Conservation (phyloP, 2,329 filamentous ascomycete species). For the Colletotrichum phormii region DNA sequence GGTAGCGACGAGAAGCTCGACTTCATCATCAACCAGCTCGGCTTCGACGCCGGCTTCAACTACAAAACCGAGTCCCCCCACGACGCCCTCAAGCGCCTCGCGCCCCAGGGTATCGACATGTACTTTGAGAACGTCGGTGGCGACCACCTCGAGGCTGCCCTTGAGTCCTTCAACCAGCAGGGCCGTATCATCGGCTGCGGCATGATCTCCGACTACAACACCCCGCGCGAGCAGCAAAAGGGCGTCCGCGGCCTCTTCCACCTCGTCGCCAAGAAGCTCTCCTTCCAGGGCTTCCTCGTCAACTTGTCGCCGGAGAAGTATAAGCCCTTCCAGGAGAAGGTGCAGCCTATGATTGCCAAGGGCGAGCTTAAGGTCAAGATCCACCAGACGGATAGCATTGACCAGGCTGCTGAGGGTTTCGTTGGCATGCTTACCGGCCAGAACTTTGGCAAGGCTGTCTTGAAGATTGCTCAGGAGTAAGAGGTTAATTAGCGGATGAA, state of each 20-base stretch:
- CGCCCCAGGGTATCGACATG: constrained; percentile 81
- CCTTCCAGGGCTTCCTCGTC: constrained; percentile 83
- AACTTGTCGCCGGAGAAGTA: constrained; percentile 75
- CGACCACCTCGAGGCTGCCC: constrained; percentile 61
- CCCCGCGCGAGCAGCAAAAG: constrained; percentile 63
- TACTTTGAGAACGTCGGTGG: constrained; percentile 68
- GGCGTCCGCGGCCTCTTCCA: constrained; percentile 74
- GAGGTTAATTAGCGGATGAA: neutral
- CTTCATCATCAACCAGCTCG: constrained; percentile 66
- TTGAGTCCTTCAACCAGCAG: constrained; percentile 63
- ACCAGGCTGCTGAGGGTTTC: constrained; percentile 80
- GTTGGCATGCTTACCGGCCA: constrained; percentile 80
- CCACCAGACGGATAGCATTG: constrained; percentile 79
- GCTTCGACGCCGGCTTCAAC: constrained; percentile 77
- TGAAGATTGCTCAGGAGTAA: constrained; percentile 63
- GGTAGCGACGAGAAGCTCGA: constrained; percentile 84
- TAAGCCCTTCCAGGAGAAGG: constrained; percentile 79
- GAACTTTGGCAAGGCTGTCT: constrained; percentile 88
- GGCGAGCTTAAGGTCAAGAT: constrained; percentile 79
- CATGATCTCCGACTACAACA: constrained; percentile 85
- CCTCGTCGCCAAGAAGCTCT: constrained; percentile 76
- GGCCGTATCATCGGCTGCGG: constrained; percentile 75
- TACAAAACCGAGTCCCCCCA: constrained; percentile 84
- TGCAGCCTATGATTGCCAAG: constrained; percentile 81
- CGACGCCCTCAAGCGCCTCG: constrained; percentile 76